Evolutionary conservation across 768 basidiomycete species (phyloP).

Genomic region (Mycena vitilis): DNA sequence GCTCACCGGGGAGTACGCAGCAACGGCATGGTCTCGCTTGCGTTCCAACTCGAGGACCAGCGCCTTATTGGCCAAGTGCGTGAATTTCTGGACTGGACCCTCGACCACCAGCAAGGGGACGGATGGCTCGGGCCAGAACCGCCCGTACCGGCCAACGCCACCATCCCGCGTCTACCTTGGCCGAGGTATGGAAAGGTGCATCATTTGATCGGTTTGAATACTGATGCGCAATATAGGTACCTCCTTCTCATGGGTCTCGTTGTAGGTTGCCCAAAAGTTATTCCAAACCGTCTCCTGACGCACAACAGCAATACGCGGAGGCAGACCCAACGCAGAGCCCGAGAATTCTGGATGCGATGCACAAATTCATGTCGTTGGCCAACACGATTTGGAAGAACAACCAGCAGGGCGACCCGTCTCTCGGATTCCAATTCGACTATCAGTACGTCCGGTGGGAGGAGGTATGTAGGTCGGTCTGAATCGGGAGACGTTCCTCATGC

Average conservation of each 20-base stretch:
- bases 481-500: background rate
- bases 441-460: conserved; percentile 58
- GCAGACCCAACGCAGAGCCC: conserved; percentile 50
- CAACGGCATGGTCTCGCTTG: conserved; percentile 55
- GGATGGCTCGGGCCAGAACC: conserved; percentile 54
- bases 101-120: conserved; percentile 50
- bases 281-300: background rate
- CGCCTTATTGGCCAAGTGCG: conserved; percentile 53
- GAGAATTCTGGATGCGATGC: conserved; percentile 53
- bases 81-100: conserved; percentile 53
- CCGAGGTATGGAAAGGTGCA: conserved; percentile 46
- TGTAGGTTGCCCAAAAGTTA: conserved; percentile 38
- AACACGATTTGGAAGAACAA: conserved; percentile 51
- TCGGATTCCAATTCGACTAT: conserved; percentile 57
- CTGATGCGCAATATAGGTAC: background rate
- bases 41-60: conserved; percentile 52
- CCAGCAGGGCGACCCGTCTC: conserved; percentile 48
- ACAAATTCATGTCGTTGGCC: conserved; percentile 48
- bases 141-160: conserved; percentile 49
- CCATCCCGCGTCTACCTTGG: conserved; percentile 53
- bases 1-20: conserved; percentile 34
- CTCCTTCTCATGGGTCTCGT: conserved; percentile 52
- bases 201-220: too few relatives aligned
- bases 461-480: conserved; percentile 34
- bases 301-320: conserved; percentile 56